Evolutionary conservation across 1,139 yeast species (phyloP).

Genomic region (Hemisphaericaspora lyxosophila): DNA sequence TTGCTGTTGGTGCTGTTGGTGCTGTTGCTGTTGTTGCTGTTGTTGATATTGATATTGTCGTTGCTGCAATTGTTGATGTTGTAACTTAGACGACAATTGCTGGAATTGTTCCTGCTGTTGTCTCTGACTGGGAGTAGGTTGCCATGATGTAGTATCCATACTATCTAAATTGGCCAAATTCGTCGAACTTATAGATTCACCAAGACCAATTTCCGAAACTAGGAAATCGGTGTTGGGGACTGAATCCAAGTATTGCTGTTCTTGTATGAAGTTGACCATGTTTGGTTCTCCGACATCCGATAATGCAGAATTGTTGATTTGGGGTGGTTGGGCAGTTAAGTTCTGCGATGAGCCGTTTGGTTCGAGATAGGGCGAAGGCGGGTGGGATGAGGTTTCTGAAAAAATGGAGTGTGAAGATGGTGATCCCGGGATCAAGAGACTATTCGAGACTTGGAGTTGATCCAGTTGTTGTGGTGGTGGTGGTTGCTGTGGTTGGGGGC

Average conservation of each 20-base stretch:
- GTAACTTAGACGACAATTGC: conserved; percentile 2
- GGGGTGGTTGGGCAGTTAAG: conserved; percentile 11
- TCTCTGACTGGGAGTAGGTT: conserved; percentile 4
- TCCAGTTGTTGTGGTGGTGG: conserved; percentile 6
- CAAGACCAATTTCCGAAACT: conserved; percentile 34
- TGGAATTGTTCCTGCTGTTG: conserved; percentile 6
- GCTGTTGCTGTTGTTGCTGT: conserved; percentile 4
- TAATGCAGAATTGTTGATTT: conserved; percentile 12
- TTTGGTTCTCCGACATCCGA: conserved; percentile 14
- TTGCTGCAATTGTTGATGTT: conserved; percentile 3
- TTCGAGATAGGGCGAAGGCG: conserved; percentile 41
- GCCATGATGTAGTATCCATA: conserved; percentile 5
- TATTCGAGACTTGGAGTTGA: conserved; percentile 9
- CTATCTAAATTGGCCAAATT: conserved; percentile 26
- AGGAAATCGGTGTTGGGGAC: conserved; percentile 23
- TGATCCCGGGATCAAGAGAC: conserved; percentile 17
- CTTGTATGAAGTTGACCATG: neutral
- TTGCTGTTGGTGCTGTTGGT: conserved; percentile 4
- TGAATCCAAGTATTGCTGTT: conserved; percentile 14
- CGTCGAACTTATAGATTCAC: conserved; percentile 42
- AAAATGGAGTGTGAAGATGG: conserved; percentile 31
- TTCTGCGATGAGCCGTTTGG: conserved; percentile 26
- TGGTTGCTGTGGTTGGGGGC: neutral
- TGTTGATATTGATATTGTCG: conserved; percentile 3
- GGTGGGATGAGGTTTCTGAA: conserved; percentile 40